Evolutionary conservation across 495 filamentous ascomycete genomes (phyloP), one percentile per base, ranked within the genome.

Genomic region (Lophium mytilinum): DNA sequence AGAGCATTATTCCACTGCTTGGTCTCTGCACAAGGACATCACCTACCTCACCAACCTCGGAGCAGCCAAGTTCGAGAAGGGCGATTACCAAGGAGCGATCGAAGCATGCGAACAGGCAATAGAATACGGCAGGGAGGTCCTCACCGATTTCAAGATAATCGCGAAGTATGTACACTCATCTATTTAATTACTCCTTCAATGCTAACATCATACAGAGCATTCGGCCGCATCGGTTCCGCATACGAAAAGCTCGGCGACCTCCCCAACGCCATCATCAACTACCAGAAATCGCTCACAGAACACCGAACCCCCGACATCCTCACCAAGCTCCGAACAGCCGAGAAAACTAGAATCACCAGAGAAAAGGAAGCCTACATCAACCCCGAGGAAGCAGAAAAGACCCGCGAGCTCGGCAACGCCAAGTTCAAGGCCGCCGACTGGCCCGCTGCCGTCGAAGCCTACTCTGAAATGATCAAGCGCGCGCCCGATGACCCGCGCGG

Each of bases 381-480:
- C 73, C 86, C 93, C 1, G 87, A 75, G 50, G 90, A 95, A 75
- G 93, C 93, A 18, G 93, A 99, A 66, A 88, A 96, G 74, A 90
- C 93, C 17, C 89, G 93, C 58, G 90, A 95, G 72, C 82, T 95
- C 45, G 93, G 93, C 37, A 95, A 96, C 72, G 77, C 86, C 68
- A 93, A 92, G 71, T 99, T 97, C 81, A 95, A 97, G 76, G 89
- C 90, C 59, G 83, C 83, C 15, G 90, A 99, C 76, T 97, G 92
- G 90, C 91, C 92, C 24, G 94, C 80, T 40, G 93, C 93, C 30
- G 92, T 99, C 19, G 90, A 88, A 41, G 92, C 94, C 2, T 99
- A 97, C 75, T 83, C 77, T 1, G 93, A 99, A 80, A 96, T 96
- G 93, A 86, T 85, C 69, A 97, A 97, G 80, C 91, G 93, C 50